Evolutionary conservation across 148 eudicot genomes (phyloP).

Genomic region (Chenopodium album): DNA sequence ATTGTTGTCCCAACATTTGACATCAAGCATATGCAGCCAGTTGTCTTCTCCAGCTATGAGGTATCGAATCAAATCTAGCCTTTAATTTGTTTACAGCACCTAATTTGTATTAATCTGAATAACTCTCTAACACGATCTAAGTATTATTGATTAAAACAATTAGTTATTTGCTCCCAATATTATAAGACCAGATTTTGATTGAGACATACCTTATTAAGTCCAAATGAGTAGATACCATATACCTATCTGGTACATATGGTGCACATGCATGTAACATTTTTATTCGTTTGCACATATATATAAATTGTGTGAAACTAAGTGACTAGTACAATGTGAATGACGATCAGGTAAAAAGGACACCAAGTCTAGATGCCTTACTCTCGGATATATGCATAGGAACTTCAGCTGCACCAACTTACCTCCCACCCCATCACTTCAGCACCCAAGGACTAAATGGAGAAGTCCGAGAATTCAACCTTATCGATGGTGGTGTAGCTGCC

Average conservation of each 20-base stretch:
- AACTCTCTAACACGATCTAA: too few species aligned
- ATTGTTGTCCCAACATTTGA: conserved; percentile 50
- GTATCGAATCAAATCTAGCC: background rate
- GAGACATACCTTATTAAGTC: too few species aligned
- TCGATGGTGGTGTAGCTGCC: conserved; percentile 58
- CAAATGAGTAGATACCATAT: too few species aligned
- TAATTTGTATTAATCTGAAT: too few species aligned
- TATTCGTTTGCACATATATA: too few species aligned
- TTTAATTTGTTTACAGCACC: too few species aligned
- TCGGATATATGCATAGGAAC: conserved; percentile 49
- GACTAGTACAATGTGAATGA: background rate
- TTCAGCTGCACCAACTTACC: conserved; percentile 51
- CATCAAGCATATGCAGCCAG: conserved; percentile 44
- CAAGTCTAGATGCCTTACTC: conserved; percentile 36
- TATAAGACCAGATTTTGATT: too few species aligned
- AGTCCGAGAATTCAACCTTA: conserved; percentile 30
- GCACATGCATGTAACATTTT: too few species aligned
- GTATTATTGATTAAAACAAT: too few species aligned
- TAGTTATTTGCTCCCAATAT: background rate
- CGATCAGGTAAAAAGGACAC: conserved; percentile 37
- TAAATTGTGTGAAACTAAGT: too few species aligned
- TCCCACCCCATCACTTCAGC: conserved; percentile 41
- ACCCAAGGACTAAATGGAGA: conserved; percentile 26
- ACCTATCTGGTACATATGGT: too few species aligned
- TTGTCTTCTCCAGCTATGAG: conserved; percentile 47